phyloP scores from a whole-genome alignment of 2,329 filamentous ascomycete species.

The Apiospora arundinis region DNA sequence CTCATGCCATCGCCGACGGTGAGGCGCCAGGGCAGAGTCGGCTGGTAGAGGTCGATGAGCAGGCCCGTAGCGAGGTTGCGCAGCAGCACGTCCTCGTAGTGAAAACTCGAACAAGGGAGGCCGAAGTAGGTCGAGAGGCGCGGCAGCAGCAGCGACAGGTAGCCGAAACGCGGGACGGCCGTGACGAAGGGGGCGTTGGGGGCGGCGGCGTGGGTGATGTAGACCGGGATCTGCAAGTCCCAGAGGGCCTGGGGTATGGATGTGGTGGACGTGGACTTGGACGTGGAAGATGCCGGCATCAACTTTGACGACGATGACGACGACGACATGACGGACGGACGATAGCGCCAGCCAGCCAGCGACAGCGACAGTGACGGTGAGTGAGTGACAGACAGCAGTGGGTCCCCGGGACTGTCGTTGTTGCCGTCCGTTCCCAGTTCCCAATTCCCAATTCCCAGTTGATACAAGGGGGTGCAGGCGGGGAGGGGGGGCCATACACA shows the following conservation, averaged over 20 bases:
- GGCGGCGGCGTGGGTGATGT: constrained; percentile 57
- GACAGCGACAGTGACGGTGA: no score
- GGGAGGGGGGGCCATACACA: no score
- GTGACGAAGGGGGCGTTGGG: constrained; percentile 58
- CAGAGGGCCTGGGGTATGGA: constrained; percentile 57
- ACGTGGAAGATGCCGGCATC: background rate
- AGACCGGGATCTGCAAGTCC: constrained; percentile 59
- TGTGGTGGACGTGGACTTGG: background rate
- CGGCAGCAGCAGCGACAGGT: constrained; percentile 63
- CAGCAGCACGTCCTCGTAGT: constrained; percentile 49
- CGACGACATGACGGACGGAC: background rate
- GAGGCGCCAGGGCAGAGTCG: constrained; percentile 60
- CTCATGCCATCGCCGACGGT: constrained; percentile 59
- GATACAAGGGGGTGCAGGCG: background rate
- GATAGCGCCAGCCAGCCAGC: background rate
- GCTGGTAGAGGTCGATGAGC: constrained; percentile 63
- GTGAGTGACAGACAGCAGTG: background rate
- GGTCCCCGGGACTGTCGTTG: no score
- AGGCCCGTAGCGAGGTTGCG: constrained; percentile 42
- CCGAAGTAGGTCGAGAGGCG: constrained; percentile 61
- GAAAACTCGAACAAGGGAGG: constrained; percentile 62
- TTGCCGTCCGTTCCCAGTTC: background rate
- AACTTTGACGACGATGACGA: background rate
- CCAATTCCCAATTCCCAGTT: no score
- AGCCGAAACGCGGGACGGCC: constrained; percentile 63